Base-by-base conservation (phyloP, 2,329 filamentous ascomycete genomes). In the Aspergillus tubingensis region DNA sequence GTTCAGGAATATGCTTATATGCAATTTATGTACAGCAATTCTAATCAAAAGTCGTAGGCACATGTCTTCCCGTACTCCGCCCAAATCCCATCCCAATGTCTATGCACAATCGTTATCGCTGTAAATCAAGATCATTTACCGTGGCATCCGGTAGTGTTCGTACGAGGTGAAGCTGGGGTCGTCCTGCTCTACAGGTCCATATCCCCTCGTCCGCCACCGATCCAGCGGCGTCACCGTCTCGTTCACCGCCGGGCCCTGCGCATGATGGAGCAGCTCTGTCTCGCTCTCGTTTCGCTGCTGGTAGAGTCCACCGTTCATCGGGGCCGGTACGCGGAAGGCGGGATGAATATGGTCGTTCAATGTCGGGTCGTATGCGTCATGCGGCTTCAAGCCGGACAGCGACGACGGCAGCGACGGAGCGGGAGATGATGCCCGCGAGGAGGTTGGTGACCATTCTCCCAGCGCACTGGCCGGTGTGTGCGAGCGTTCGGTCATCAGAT, bases 401-500 rank as follows among this genome's bases (percentile, higher is more conserved):
- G 71, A 71, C 5, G 71, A 71, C 54, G 65, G 70, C 17, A 59
- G 70, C 60, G 71, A 83, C 3, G 75, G 74, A 1, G 71, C 70
- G 0, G 78, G 79, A 3, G 77, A 80, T 5, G 73, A 74, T 1
- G 77, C 72, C 17, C 77, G 72, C 8, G 77, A 77, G 3, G 77
- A 77, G 44, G 65, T 69, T 5, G 77, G 74, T 2, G 77, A 78
- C 65, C 73, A 76, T 36, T 75, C 73, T 39, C 72, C 70, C 27
- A 77, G 63, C 52, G 70, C 72, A 19, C 72, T 76, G 43, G 72
- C 71, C 1, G 79, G 79, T 2, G 80, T 81, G 3, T 76, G 74
- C 10, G 77, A 79, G 17, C 79, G 74, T 57, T 80, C 78, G 15
- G 74, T 77, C 51, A 81, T 78, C 19, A 80, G 65, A 62, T 81